These are phyloP conservation scores for Carex cristatella DNA, from an alignment of 176 grass and related monocot genomes.

Conservation along the genomic window DNA sequence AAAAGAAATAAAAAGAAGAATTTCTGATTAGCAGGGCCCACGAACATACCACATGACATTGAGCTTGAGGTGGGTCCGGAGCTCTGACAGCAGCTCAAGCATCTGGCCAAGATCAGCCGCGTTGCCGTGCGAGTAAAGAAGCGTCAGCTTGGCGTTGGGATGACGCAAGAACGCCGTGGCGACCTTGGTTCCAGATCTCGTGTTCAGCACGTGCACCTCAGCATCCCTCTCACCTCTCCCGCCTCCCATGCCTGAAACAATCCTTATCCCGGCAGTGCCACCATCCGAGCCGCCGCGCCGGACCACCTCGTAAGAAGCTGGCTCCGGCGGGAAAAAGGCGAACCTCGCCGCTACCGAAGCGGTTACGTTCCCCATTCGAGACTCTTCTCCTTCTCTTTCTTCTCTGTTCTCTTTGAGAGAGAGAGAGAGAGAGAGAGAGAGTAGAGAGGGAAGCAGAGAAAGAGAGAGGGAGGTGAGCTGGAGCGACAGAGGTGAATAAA, in stretches of 20 bases:
- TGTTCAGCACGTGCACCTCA: slow-evolving; percentile 60
- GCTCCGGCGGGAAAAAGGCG: slow-evolving; percentile 98
- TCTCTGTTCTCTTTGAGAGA: neutral
- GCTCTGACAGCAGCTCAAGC: slow-evolving; percentile 90
- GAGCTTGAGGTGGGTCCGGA: slow-evolving; percentile 91
- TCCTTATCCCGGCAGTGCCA: slow-evolving; percentile 8
- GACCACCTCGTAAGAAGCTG: slow-evolving; percentile 76
- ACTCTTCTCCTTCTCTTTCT: neutral
- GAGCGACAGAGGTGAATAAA: neutral
- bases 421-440: neutral
- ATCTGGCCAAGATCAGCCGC: slow-evolving; percentile 97
- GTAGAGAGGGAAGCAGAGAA: neutral
- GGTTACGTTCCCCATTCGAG: slow-evolving; percentile 85
- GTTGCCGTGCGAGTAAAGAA: slow-evolving; percentile 97
- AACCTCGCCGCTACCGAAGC: slow-evolving; percentile 89
- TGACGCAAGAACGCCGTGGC: slow-evolving; percentile 81
- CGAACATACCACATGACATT: slow-evolving; percentile 83
- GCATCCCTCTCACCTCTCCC: slow-evolving; percentile 33
- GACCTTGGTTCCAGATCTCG: slow-evolving; percentile 58
- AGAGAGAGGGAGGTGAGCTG: neutral
- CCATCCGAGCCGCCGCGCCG: slow-evolving; percentile 1
- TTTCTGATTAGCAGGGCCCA: neutral
- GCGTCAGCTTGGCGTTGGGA: slow-evolving; percentile 61
- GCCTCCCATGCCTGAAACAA: slow-evolving; percentile 39
- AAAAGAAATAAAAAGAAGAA: neutral